phyloP scores from a whole-genome alignment of 768 basidiomycete genomes.

The Mycena vitilis region DNA sequence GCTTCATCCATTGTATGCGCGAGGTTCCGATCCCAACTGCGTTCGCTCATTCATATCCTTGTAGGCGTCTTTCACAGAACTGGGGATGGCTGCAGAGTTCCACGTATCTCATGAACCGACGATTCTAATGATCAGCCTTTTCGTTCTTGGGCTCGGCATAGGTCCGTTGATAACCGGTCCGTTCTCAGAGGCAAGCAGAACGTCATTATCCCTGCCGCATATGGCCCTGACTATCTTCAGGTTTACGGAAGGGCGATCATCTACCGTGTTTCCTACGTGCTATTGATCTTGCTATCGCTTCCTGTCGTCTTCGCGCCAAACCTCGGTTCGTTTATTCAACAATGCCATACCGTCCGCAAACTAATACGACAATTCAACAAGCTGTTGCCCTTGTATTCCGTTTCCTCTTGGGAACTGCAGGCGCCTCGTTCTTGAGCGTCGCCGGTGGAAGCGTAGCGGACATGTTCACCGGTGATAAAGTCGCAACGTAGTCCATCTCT shows the following conservation, averaged over 20 bases:
- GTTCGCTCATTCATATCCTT: conserved; percentile 2
- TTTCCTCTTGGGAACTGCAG: conserved; percentile 65
- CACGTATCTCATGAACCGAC: conserved; percentile 59
- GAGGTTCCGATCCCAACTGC: background rate
- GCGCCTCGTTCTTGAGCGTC: conserved; percentile 67
- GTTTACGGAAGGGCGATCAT: conserved; percentile 75
- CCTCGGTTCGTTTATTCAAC: conserved; percentile 55
- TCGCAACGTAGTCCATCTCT: conserved; percentile 63
- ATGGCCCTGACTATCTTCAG: conserved; percentile 50
- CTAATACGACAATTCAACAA: conserved; percentile 34
- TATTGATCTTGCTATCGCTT: conserved; percentile 74
- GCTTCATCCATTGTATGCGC: conserved; percentile 66
- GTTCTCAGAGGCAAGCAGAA: conserved; percentile 58
- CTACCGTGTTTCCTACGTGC: conserved; percentile 68
- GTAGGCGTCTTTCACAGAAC: conserved; percentile 74
- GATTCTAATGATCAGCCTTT: conserved; percentile 67
- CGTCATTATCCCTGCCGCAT: conserved; percentile 49
- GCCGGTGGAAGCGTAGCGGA: conserved; percentile 68
- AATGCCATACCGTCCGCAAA: background rate
- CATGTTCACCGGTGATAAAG: conserved; percentile 64
- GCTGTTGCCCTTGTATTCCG: conserved; percentile 71
- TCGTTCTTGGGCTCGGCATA: conserved; percentile 66
- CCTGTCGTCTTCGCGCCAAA: conserved; percentile 81
- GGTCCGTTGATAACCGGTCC: conserved; percentile 60
- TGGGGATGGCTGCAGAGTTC: conserved; percentile 63